Base-by-base conservation (phyloP, 176 grass and related monocot species). In the Avena eriantha region DNA sequence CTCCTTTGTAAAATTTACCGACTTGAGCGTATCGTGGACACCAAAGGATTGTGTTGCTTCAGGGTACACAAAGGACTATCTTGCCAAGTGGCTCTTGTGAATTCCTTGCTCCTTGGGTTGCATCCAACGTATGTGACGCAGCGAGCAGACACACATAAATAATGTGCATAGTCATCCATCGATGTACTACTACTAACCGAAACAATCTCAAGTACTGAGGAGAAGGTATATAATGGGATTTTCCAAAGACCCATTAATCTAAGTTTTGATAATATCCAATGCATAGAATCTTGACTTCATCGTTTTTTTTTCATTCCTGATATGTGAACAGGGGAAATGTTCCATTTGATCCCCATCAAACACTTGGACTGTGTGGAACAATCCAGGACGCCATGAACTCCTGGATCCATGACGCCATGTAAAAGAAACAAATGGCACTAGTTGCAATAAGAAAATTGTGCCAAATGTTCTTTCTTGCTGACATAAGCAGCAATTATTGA, bases 321-420 rank as follows among this genome's bases (percentile, higher is more conserved):
- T 55, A 77, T 81, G 82, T 84, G 77, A 81, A 84, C 63, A 80
- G 49, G 77, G 31, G 69, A 22, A 50, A 81, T 59, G 87, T 91
- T 85, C 82, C 81, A 80, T 81, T 91, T 88, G 39, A 85, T 80
- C 19, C 51, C 8, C 69, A 77, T 78, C 82, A 91, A 81, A 91
- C 86, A 82, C 86, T 81, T 8, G 11, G 49, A 55, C 21, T 55
- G 43, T 54, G 77, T 85, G 63, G 82, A 70, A 36, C 69, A 91
- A 76, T 69, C 9, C 12, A 46, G 76, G 70, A 80, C 70, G 71
- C 76, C 22, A 91, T 84, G 6, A 81, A 87, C 70, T 88, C 69
- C 69, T 69, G 49, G 13, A 31, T 85, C 49, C 90, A n/a, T 24
- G 24, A 65, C 34, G n/a, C 63, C 63, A 17, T 34, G 49, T 59